phyloP scores from a whole-genome alignment of 139 green algal species.

The Chlorella sp. region DNA sequence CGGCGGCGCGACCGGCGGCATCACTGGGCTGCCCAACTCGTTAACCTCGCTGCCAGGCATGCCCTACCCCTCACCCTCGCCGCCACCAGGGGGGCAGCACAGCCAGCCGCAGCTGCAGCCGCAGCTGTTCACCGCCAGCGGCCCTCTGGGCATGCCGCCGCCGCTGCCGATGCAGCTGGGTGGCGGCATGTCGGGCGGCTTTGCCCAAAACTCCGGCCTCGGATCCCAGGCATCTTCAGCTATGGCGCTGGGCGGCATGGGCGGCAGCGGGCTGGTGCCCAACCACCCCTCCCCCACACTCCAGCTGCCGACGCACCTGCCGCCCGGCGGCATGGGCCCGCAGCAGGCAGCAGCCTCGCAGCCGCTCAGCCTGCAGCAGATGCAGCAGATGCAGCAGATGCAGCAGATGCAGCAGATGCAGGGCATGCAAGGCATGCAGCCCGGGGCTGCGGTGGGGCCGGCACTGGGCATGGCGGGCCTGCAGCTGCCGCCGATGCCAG shows the following conservation, averaged over 20 bases:
- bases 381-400: not conserved
- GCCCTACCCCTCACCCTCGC: not conserved
- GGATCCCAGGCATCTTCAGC: slow-evolving; percentile 1
- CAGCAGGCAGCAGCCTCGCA: no score
- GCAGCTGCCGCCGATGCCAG: not conserved
- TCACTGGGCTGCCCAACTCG: slow-evolving; percentile 1
- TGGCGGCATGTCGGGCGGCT: not conserved
- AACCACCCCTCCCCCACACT: not conserved
- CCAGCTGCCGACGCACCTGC: not conserved
- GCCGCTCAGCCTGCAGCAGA: no score
- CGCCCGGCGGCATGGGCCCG: no score
- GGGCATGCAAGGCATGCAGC: no score
- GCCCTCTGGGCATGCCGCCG: not conserved
- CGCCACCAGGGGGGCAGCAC: not conserved
- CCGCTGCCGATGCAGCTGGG: not conserved
- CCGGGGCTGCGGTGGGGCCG: no score
- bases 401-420: no score
- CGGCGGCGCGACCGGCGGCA: not conserved
- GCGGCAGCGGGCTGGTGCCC: not conserved
- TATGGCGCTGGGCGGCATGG: not conserved
- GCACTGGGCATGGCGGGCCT: not conserved
- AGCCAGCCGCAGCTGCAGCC: slow-evolving; percentile 27
- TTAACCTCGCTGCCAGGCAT: slow-evolving; percentile 25
- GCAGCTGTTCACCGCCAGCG: not conserved
- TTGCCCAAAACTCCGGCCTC: not conserved